Evolutionary conservation across 768 basidiomycete genomes (phyloP).

Genomic region (Pulveroboletus sp.): DNA sequence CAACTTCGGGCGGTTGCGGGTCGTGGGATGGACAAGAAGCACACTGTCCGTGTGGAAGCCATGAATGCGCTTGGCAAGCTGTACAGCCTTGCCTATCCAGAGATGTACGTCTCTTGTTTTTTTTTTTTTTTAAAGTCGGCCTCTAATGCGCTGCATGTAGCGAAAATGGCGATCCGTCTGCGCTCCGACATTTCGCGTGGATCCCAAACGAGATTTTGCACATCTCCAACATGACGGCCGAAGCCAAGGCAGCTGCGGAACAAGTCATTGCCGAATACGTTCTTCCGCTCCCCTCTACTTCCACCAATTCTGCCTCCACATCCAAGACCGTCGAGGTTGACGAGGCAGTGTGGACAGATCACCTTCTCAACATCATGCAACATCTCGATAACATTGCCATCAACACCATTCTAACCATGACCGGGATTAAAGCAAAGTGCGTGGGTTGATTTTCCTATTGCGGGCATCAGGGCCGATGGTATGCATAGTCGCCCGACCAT

Average conservation of each 20-base stretch:
- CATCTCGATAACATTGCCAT: slow-evolving; percentile 60
- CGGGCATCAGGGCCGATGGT: not conserved
- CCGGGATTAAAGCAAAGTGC: slow-evolving; percentile 64
- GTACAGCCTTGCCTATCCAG: slow-evolving; percentile 79
- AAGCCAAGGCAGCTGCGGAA: slow-evolving; percentile 67
- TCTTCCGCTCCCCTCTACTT: slow-evolving; percentile 67
- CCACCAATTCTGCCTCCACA: slow-evolving; percentile 37
- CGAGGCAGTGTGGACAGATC: slow-evolving; percentile 83
- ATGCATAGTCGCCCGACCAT: slow-evolving; percentile 58
- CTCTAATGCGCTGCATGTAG: slow-evolving; percentile 38
- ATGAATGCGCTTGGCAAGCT: slow-evolving; percentile 72
- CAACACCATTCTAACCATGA: slow-evolving; percentile 56
- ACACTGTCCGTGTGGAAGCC: slow-evolving; percentile 70
- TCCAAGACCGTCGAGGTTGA: slow-evolving; percentile 58
- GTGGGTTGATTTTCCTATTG: not conserved
- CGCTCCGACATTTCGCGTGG: slow-evolving; percentile 85
- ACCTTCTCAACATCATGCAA: slow-evolving; percentile 69
- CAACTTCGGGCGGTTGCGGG: slow-evolving; percentile 66
- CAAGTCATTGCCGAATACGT: slow-evolving; percentile 70
- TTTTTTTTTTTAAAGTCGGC: not conserved
- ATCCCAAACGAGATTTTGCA: slow-evolving; percentile 77
- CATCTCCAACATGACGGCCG: slow-evolving; percentile 46
- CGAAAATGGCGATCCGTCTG: slow-evolving; percentile 73
- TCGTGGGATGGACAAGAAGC: slow-evolving; percentile 83
- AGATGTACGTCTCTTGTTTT: slow-evolving; percentile 64